Percentiles rank a stretch among this genome's conserved stretches.
Evolutionary conservation across 129 eudicot genomes (phyloP).

Genomic region (Smallanthus sonchifolius): DNA sequence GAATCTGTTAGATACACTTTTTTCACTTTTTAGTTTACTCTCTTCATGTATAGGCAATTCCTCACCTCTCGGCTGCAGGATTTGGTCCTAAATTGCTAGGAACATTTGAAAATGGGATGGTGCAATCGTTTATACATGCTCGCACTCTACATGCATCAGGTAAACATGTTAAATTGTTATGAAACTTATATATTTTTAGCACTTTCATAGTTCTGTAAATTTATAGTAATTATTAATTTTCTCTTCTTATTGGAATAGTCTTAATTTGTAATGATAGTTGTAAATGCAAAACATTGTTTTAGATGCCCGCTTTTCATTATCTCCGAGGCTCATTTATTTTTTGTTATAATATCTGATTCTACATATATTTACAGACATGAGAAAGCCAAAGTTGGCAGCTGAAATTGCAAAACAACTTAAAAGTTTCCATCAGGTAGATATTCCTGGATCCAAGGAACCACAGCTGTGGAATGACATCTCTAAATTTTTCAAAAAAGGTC

Average conservation of each 20-base stretch:
- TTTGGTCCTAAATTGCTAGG: slow-evolving; percentile 97
- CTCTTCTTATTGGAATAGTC: neutral
- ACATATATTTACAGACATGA: slow-evolving; percentile 58
- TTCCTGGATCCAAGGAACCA: slow-evolving; percentile 86
- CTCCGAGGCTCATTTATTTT: neutral
- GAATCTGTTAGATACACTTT: neutral
- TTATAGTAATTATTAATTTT: neutral
- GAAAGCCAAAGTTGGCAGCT: slow-evolving; percentile 61
- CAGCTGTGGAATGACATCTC: slow-evolving; percentile 77
- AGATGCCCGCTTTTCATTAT: neutral
- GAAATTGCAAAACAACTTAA: slow-evolving; percentile 85
- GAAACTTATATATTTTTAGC: neutral
- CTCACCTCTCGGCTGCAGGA: slow-evolving; percentile 91
- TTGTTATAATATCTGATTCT: neutral
- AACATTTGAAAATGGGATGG: slow-evolving; percentile 91
- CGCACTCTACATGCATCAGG: slow-evolving; percentile 70
- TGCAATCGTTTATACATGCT: slow-evolving; percentile 89
- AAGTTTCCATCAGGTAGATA: slow-evolving; percentile 70
- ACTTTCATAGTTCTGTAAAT: neutral
- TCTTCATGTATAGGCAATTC: slow-evolving; percentile 62
- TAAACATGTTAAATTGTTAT: slow-evolving; percentile 19
- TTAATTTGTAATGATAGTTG: neutral
- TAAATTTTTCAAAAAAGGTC: slow-evolving; percentile 62
- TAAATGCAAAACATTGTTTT: neutral
- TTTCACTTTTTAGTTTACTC: slow-evolving; percentile 17